phyloP scores from a whole-genome alignment of 2,329 filamentous ascomycete species.

The Monilinia vaccinii-corymbosi region DNA sequence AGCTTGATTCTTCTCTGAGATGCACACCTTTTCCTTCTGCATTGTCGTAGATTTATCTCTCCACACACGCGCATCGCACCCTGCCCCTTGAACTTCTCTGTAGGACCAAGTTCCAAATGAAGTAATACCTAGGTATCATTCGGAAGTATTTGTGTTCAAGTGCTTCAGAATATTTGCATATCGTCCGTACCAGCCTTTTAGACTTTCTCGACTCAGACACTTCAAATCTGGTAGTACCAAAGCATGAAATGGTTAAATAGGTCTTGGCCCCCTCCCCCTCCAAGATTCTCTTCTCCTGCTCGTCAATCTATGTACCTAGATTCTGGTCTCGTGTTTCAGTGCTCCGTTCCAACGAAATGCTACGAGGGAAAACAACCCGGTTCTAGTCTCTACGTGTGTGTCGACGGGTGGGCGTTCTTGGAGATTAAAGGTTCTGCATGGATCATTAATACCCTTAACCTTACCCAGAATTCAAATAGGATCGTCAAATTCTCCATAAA shows the following conservation, averaged over 20 bases:
- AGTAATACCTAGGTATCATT: slow-evolving; percentile 6
- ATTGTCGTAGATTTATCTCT: slow-evolving; percentile 6
- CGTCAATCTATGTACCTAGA: background rate
- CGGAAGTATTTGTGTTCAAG: slow-evolving; percentile 2
- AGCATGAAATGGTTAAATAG: background rate
- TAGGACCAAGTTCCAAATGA: background rate
- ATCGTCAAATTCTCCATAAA: slow-evolving; percentile 9
- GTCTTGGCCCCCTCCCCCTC: background rate
- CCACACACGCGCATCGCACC: background rate
- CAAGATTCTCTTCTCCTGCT: background rate
- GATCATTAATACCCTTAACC: slow-evolving; percentile 4
- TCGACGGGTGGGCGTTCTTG: slow-evolving; percentile 2
- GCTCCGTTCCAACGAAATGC: background rate
- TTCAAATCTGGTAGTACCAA: slow-evolving; percentile 1
- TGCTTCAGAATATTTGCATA: background rate
- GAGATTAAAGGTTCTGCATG: slow-evolving; percentile 6
- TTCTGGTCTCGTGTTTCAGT: background rate
- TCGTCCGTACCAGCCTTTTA: background rate
- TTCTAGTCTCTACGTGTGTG: background rate
- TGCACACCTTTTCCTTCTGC: slow-evolving; percentile 1
- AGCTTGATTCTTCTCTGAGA: background rate
- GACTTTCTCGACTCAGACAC: background rate
- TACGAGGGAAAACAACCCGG: slow-evolving; percentile 3
- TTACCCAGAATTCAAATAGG: background rate
- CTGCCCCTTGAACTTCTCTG: background rate